Conservation (phyloP, 129 eudicot species). For the carrot (Daucus carota) region DH1_v3.0 NC_030382.2:58019001-58019500, state of each 20-base stretch:
- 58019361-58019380: conserved; percentile 17
- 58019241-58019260: background rate
- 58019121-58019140: background rate
- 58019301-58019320: background rate
- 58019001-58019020: too few species aligned
- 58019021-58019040: too few species aligned
- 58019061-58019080: too few species aligned
- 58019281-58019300: background rate
- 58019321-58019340: background rate
- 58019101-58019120: background rate
- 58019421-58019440: conserved; percentile 4
- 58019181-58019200: conserved; percentile 9
- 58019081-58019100: too few species aligned
- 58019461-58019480: conserved; percentile 2
- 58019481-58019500: background rate
- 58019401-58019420: background rate
- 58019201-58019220: background rate
- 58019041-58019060: too few species aligned
- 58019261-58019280: background rate
- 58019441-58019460: background rate
- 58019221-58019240: background rate
- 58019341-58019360: conserved; percentile 3
- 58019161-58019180: background rate
- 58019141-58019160: background rate
- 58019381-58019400: conserved; percentile 6